Evolutionary conservation across 177 flowering plant species (phyloP).

Genomic region (Tripterygium wilfordii): DNA sequence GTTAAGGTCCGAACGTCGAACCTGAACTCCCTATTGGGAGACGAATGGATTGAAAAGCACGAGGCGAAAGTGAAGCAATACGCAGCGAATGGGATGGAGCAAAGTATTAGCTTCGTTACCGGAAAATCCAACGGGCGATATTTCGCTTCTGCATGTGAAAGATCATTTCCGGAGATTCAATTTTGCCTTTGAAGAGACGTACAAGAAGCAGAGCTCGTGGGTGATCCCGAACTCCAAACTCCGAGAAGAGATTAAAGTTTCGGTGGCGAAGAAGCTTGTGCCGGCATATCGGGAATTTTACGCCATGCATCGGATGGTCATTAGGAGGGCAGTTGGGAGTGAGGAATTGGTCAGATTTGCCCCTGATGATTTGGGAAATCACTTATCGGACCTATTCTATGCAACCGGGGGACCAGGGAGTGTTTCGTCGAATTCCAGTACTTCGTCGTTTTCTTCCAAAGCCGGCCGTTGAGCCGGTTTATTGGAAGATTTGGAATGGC

Average conservation of each 20-base stretch:
- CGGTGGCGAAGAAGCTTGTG: constrained; percentile 39
- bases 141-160: constrained; percentile 25
- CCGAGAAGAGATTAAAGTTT: constrained; percentile 56
- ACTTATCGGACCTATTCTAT: constrained; percentile 58
- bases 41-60: constrained; percentile 61
- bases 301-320: constrained; percentile 19
- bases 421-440: constrained; percentile 22
- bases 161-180: constrained; percentile 40
- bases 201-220: constrained; percentile 57
- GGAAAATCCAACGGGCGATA: constrained; percentile 23
- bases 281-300: constrained; percentile 50
- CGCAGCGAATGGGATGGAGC: constrained; percentile 56
- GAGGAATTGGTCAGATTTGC: constrained; percentile 44
- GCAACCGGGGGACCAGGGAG: constrained; percentile 18
- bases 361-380: constrained; percentile 74
- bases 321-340: constrained; percentile 9
- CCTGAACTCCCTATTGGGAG: constrained; percentile 52
- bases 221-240: constrained; percentile 58
- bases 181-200: constrained; percentile 52
- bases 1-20: constrained; percentile 48
- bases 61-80: constrained; percentile 50
- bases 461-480: too few relatives aligned
- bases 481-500: too few relatives aligned
- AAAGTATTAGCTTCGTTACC: constrained; percentile 59
- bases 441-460: constrained; percentile 1